phyloP scores from a whole-genome alignment of 371 early-diverging fungal genomes.

The Apophysomyces sp. region DNA sequence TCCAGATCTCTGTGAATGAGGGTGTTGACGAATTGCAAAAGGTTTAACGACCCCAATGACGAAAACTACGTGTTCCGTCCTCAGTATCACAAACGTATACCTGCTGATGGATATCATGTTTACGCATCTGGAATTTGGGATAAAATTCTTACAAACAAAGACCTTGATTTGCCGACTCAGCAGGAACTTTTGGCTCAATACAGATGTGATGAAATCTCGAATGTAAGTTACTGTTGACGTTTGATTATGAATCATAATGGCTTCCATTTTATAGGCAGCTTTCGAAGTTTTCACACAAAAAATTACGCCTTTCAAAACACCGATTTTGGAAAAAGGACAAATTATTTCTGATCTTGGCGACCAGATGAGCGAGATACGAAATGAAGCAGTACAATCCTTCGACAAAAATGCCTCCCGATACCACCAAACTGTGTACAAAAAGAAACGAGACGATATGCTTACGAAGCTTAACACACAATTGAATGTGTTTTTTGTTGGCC shows the following conservation, averaged over 20 bases:
- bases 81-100: conserved; percentile 89
- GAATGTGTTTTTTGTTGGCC: conserved; percentile 78
- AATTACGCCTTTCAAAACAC: conserved; percentile 61
- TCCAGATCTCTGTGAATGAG: background rate
- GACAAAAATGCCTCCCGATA: conserved; percentile 92
- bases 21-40: conserved; percentile 5
- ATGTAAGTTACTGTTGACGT: conserved; percentile 24
- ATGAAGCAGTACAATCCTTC: conserved; percentile 67
- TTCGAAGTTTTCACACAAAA: conserved; percentile 67
- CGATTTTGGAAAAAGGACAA: conserved; percentile 72
- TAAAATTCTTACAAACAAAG: conserved; percentile 90
- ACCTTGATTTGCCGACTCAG: conserved; percentile 97
- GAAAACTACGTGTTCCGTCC: conserved; percentile 84
- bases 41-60: conserved; percentile 71
- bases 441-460: conserved; percentile 81
- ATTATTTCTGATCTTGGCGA: conserved; percentile 78
- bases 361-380: conserved; percentile 59
- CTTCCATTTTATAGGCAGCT: conserved; percentile 44
- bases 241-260: background rate
- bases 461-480: conserved; percentile 76
- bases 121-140: conserved; percentile 95
- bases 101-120: conserved; percentile 91
- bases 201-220: conserved; percentile 97
- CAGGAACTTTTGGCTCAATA: conserved; percentile 97
- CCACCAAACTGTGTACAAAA: conserved; percentile 83